These are phyloP conservation scores for Aspergillus sp. DNA, from an alignment of 2,329 filamentous ascomycete genomes.

Conservation along the genomic window DNA sequence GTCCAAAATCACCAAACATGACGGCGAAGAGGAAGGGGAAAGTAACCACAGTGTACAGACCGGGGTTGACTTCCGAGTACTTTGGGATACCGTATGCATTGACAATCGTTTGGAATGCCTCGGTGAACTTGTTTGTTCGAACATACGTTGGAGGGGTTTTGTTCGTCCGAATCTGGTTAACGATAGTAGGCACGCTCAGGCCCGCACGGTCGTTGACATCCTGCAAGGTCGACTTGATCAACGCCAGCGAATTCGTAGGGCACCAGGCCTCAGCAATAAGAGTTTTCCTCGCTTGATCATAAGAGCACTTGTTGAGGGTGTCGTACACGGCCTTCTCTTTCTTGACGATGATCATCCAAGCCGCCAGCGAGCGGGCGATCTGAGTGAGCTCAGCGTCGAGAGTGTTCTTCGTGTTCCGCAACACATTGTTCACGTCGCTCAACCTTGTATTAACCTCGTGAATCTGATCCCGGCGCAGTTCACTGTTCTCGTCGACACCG, in stretches of 20 bases:
- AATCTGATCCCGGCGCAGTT: conserved; percentile 91
- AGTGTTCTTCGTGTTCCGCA: conserved; percentile 92
- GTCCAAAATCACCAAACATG: conserved; percentile 99
- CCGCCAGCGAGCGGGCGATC: conserved; percentile 86
- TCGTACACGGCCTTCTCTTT: conserved; percentile 99
- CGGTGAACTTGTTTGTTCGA: conserved; percentile 97
- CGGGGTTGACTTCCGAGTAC: conserved; percentile 96
- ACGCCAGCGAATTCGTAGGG: conserved; percentile 81
- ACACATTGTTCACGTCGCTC: conserved; percentile 84
- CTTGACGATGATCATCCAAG: conserved; percentile 96
- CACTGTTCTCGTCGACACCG: conserved; percentile 95
- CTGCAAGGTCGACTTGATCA: conserved; percentile 90
- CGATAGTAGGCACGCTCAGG: conserved; percentile 94
- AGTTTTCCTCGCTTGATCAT: conserved; percentile 91
- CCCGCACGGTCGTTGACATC: conserved; percentile 96
- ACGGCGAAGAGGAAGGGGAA: conserved; percentile 99
- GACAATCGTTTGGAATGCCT: conserved; percentile 98
- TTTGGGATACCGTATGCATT: conserved; percentile 97
- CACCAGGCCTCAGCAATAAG: conserved; percentile 98
- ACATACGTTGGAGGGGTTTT: conserved; percentile 97
- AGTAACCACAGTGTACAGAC: conserved; percentile 90
- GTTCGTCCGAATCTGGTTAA: conserved; percentile 95
- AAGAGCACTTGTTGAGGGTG: conserved; percentile 93
- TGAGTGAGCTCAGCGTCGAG: conserved; percentile 90
- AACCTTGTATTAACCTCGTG: conserved; percentile 95